Base-by-base conservation (phyloP, 1,139 yeast species). In the Arxiozyma heterogenica region DNA sequence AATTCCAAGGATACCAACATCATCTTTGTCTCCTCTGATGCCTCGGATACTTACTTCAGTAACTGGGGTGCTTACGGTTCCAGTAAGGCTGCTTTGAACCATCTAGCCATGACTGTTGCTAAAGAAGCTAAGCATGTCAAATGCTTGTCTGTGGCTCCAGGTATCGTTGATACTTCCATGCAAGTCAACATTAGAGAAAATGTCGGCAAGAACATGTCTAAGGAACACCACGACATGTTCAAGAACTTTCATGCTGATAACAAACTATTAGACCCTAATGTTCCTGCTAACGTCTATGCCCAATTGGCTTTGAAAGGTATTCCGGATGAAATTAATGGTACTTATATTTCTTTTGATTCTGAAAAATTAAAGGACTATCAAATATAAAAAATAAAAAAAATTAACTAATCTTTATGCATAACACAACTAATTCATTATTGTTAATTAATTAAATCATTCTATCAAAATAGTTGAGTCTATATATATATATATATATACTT, bases 1-100 rank as follows among this genome's bases (percentile, higher is more conserved):
- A 51, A 55, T 47, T 45, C 60, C 6, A 49, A 49, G 15, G 44
- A 49, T 8, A 64, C 64, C 27, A 77, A 76, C 50, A 75, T 86
- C 34, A 75, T 91, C 25, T 81, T 84, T 54, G 96, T 90, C 0
- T 86, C 94, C 23, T 86, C 95, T 0, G 97, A 96, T 9, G 97
- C 97, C 0, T 62, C 66, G 44, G 57, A 52, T n/a, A 63, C 58
- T 53, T 56, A 61, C 30, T 61, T 57, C 58, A 71, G 71, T 61
- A 90, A 90, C 18, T 90, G 96, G 96, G 85, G 85, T 43, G 95
- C 96, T 5, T 91, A 91, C 63, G 96, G 96, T 1, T 74, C 89
- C 2, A 82, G 95, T 25, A 91, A 91, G 69, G 96, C 96, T 1
- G 96, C 96, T 0, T 68, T 90, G 56, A 88, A 91, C 69, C 90